Conservation (phyloP, 106 monocot species). For the Amphibolis antarctica region DNA sequence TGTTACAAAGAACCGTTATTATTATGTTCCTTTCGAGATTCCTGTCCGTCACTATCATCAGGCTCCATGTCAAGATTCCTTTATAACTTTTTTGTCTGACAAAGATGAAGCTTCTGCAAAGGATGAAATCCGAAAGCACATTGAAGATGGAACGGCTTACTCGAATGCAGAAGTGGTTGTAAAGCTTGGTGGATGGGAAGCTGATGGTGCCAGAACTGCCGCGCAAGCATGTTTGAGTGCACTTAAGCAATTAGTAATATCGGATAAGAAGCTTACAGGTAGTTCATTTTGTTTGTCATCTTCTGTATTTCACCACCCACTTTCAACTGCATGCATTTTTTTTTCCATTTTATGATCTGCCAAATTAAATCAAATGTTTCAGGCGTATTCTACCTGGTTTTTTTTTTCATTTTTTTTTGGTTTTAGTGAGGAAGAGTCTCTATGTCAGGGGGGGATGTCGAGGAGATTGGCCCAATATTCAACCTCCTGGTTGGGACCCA, state of each 20-base stretch:
- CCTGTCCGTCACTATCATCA: too few relatives aligned
- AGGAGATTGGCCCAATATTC: conserved; percentile 93
- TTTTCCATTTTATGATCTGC: not conserved
- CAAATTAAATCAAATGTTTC: not conserved
- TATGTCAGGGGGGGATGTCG: conserved; percentile 85
- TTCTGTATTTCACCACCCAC: not conserved
- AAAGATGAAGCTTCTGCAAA: conserved; percentile 79
- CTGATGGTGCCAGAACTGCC: conserved; percentile 31
- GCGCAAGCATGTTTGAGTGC: conserved; percentile 71
- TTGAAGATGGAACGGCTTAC: conserved; percentile 52
- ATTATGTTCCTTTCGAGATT: too few relatives aligned
- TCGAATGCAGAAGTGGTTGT: conserved; percentile 74
- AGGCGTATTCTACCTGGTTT: not conserved
- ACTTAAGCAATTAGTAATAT: conserved; percentile 53
- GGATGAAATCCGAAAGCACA: conserved; percentile 52
- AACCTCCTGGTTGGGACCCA: conserved; percentile 93
- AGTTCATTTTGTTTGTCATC: not conserved
- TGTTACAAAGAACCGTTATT: too few relatives aligned
- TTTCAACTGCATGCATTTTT: not conserved
- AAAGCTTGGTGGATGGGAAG: conserved; percentile 73
- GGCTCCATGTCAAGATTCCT: not conserved
- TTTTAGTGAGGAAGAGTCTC: conserved; percentile 78
- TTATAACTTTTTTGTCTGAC: not conserved
- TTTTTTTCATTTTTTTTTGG: not conserved
- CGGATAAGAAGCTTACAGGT: conserved; percentile 78